phyloP scores from a whole-genome alignment of 768 basidiomycete species.

The Galerina marginata region DNA sequence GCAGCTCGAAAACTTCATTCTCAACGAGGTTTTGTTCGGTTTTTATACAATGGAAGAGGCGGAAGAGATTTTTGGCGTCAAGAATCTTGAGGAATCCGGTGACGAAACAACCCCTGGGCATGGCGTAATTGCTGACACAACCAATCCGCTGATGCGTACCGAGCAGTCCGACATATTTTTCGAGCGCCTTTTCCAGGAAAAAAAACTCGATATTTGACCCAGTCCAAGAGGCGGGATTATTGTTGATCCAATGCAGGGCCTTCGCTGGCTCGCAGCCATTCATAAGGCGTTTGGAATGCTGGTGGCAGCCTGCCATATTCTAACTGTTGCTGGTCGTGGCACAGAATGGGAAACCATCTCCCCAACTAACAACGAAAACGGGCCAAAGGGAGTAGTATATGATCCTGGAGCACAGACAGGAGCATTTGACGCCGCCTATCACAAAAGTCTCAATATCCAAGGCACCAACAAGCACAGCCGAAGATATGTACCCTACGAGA shows the following conservation, averaged over 20 bases:
- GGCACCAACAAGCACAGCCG: neutral
- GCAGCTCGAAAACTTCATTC: neutral
- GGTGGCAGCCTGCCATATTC: neutral
- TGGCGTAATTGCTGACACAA: neutral
- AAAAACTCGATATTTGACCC: neutral
- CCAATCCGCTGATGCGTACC: neutral
- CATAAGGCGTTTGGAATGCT: neutral
- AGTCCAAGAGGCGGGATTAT: neutral
- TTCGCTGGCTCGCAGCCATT: neutral
- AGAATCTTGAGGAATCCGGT: neutral
- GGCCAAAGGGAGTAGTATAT: neutral
- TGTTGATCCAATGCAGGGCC: neutral
- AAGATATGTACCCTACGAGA: neutral
- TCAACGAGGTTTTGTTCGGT: neutral
- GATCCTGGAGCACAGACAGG: conserved; percentile 1
- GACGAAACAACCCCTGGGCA: neutral
- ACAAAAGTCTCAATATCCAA: neutral
- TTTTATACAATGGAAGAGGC: neutral
- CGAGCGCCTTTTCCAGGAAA: neutral
- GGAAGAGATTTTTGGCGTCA: neutral
- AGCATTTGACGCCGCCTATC: neutral
- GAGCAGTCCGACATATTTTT: neutral
- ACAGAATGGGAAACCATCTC: neutral
- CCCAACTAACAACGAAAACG: neutral
- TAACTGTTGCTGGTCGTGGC: neutral